Conservation (phyloP, 768 basidiomycete genomes). For the Megacollybia marginata region DNA sequence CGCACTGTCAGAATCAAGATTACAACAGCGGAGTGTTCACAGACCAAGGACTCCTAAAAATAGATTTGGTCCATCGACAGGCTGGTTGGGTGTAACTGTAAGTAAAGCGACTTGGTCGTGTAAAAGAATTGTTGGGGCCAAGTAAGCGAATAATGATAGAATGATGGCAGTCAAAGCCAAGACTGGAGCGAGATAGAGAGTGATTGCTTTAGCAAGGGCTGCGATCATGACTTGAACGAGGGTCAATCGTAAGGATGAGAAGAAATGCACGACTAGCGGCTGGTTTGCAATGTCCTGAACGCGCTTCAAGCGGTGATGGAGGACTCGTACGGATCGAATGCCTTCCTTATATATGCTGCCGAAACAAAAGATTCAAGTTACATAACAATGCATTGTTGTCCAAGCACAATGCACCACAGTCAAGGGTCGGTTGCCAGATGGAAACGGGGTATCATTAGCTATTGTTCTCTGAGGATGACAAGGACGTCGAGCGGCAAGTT, state of each 20-base stretch:
- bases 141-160: constrained; percentile 57
- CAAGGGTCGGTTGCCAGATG: neutral
- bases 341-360: too few species aligned
- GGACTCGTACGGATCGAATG: too few species aligned
- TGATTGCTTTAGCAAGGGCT: constrained; percentile 60
- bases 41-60: constrained; percentile 64
- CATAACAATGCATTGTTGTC: constrained; percentile 2
- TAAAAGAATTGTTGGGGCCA: constrained; percentile 59
- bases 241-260: constrained; percentile 7
- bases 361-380: neutral
- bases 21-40: constrained; percentile 6
- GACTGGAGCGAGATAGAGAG: constrained; percentile 60
- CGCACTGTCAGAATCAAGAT: constrained; percentile 2
- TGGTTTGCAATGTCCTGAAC: constrained; percentile 4
- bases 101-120: constrained; percentile 58
- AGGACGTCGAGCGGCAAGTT: too few species aligned
- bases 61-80: constrained; percentile 60
- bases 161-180: constrained; percentile 60
- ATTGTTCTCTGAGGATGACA: neutral
- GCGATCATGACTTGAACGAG: constrained; percentile 51
- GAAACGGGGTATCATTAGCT: neutral
- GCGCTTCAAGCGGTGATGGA: too few species aligned
- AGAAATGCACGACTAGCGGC: constrained; percentile 22
- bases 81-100: constrained; percentile 42
- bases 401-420: neutral